Base-by-base conservation (phyloP, 1,139 yeast genomes). In the Arxiozyma slooffiae region DNA sequence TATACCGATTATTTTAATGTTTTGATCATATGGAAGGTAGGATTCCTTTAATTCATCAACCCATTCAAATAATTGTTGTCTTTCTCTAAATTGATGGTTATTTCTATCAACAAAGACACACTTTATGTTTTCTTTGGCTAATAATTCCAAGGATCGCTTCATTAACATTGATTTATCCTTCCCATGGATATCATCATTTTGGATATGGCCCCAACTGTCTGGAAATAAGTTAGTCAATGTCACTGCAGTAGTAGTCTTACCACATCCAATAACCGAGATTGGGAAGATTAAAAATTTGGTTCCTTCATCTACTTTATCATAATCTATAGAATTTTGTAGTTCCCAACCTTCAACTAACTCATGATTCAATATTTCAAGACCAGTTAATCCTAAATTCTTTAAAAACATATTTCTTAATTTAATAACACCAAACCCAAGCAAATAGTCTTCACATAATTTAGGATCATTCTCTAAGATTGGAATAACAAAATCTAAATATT, bases 191-290 rank as follows among this genome's bases (percentile, higher is more conserved):
- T 88, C 79, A 67, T 92, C 98, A 64, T 87, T 90, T 63, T 89
- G 96, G n/a, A 87, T 74, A 60, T 84, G 88, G 0, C 78, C 81
- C 85, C 95, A 83, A 0, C 71, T 68, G 0, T 67, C 62, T 0
- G 84, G 80, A 51, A 73, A 82, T 26, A 90, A 63, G 9, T 74
- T 64, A 0, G 64, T 58, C 44, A 92, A 69, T 0, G 92, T 82
- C 46, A 77, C 67, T 4, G 88, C 79, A 0, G 87, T 78, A 0
- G 97, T 88, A 0, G 97, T 89, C 64, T 94, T 94, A 8, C 99
- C 99, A 66, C 97, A 88, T 0, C 97, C 98, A 48, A 92, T 78
- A 0, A 96, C 88, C 0, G 97, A 89, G 16, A 90, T 80, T 0
- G 97, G 94, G 1, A 89, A 77, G 1, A 94, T 61, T 0, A 86